A percentile compares a stretch with the other conserved stretches of the same genome.
phyloP scores from a whole-genome alignment of 345 rosid genomes.

The Gossypium rotundifolium region DNA sequence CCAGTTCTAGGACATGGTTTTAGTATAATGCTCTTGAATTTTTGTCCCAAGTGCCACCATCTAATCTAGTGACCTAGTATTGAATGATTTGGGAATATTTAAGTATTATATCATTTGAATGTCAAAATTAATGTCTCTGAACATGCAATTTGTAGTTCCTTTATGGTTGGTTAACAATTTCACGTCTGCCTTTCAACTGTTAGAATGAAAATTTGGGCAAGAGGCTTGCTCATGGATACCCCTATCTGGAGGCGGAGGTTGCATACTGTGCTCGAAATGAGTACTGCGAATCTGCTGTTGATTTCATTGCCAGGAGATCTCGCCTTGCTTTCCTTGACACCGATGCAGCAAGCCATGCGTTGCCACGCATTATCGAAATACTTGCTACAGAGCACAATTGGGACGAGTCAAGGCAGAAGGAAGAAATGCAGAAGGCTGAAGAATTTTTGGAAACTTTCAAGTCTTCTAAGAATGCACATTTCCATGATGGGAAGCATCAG shows the following conservation, averaged over 20 bases:
- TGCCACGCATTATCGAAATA: constrained; percentile 74
- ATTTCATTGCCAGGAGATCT: constrained; percentile 92
- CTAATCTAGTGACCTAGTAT: not conserved
- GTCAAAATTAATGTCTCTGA: not conserved
- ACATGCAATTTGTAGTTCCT: not conserved
- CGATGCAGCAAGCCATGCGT: constrained; percentile 79
- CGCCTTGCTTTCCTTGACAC: constrained; percentile 95
- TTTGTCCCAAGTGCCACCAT: not conserved
- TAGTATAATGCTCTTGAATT: not conserved
- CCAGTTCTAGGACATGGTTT: not conserved
- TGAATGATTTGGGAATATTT: not conserved
- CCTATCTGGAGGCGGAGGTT: constrained; percentile 48
- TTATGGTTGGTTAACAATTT: not conserved
- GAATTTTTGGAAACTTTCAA: constrained; percentile 80
- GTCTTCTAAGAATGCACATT: constrained; percentile 88
- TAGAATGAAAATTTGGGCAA: constrained; percentile 89
- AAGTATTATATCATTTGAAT: not conserved
- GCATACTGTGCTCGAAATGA: constrained; percentile 86
- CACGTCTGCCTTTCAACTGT: not conserved
- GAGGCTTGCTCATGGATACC: constrained; percentile 88
- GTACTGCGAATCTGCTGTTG: constrained; percentile 86
- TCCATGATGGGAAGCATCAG: constrained; percentile 82
- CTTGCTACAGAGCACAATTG: constrained; percentile 67
- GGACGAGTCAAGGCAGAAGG: constrained; percentile 66
- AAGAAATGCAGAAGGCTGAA: constrained; percentile 59